phyloP scores from a whole-genome alignment of 2,329 filamentous ascomycete genomes.

The Penicillium crustosum region DNA sequence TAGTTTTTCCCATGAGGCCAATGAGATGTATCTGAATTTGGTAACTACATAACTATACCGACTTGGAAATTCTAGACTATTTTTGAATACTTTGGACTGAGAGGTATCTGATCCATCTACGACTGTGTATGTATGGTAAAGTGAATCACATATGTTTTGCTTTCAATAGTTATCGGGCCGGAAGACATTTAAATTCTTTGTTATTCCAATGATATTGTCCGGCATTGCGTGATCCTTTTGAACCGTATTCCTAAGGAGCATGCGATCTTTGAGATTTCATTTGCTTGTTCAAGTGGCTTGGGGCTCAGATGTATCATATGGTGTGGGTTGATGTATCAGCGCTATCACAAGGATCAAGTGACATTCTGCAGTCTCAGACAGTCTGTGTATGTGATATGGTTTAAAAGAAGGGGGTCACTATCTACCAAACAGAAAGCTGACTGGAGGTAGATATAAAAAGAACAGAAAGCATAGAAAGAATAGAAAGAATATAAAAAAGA shows the following conservation, averaged over 20 bases:
- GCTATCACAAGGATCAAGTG: neutral
- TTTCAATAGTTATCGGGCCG: neutral
- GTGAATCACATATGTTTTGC: neutral
- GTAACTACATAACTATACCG: neutral
- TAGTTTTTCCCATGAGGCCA: conserved; percentile 2
- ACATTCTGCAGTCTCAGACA: neutral
- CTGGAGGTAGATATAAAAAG: neutral
- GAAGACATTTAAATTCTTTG: neutral
- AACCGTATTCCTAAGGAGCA: neutral
- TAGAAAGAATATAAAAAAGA: too few species aligned
- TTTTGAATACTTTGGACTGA: neutral
- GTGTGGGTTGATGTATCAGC: neutral
- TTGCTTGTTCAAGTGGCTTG: neutral
- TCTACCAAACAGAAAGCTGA: neutral
- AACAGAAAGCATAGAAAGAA: too few species aligned
- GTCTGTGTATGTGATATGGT: neutral
- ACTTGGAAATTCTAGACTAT: neutral
- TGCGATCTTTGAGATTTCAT: neutral
- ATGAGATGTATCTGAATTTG: conserved; percentile 1
- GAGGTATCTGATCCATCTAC: neutral
- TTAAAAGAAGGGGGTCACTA: neutral
- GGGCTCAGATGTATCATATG: neutral
- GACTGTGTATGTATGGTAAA: neutral
- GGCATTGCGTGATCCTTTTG: neutral
- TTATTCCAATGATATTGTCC: neutral